phyloP scores from a whole-genome alignment of 106 monocot genomes.

The Apostasia shenzhenica region DNA sequence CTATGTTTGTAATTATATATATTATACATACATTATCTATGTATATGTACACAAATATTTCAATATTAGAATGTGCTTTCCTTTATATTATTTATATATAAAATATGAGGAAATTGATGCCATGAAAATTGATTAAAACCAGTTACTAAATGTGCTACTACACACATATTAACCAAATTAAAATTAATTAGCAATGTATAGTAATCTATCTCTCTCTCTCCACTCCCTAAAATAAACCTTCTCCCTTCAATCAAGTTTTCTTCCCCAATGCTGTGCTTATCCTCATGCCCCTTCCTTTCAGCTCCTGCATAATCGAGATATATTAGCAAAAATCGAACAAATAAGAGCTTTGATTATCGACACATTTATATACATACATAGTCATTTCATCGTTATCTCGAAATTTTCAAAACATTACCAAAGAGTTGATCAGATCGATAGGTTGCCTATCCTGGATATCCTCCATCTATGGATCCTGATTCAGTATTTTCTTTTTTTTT shows the following conservation, averaged over 20 bases:
- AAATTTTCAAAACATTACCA: not conserved
- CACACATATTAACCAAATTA: too few species aligned
- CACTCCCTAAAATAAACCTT: not conserved
- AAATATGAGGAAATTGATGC: too few species aligned
- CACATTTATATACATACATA: too few species aligned
- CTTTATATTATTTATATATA: too few species aligned
- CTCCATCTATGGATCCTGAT: not conserved
- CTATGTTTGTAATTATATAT: too few species aligned
- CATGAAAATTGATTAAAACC: too few species aligned
- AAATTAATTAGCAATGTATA: too few species aligned
- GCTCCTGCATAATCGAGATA: conserved; percentile 39
- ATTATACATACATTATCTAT: too few species aligned
- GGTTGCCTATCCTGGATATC: not conserved
- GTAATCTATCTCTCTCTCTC: not conserved
- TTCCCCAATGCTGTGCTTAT: conserved; percentile 77
- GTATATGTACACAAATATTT: too few species aligned
- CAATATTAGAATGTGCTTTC: too few species aligned
- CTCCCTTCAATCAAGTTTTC: conserved; percentile 14
- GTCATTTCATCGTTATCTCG: not conserved
- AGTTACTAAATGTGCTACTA: too few species aligned
- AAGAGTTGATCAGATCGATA: not conserved
- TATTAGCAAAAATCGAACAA: not conserved
- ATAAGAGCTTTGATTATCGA: too few species aligned
- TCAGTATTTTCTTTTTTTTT: not conserved
- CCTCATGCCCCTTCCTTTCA: conserved; percentile 72